Evolutionary conservation across 2,329 filamentous ascomycete species (phyloP).

Genomic region (Aspergillus sclerotialis): DNA sequence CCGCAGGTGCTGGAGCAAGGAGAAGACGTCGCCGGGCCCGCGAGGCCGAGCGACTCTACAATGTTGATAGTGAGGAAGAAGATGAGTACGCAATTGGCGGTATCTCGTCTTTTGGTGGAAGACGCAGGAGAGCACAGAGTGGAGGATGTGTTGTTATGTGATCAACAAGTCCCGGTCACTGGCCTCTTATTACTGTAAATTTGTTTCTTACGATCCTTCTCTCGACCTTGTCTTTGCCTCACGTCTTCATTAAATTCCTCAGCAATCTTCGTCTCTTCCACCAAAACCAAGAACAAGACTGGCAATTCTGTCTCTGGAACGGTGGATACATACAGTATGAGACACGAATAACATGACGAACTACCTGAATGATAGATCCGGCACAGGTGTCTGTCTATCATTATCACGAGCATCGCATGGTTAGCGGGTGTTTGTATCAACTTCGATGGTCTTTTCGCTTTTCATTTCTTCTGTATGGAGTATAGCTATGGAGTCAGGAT

Average conservation of each 20-base stretch:
- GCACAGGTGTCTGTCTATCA: no score
- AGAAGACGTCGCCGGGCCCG: slow-evolving; percentile 69
- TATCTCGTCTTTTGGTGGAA: slow-evolving; percentile 36
- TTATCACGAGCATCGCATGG: no score
- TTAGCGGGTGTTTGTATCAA: no score
- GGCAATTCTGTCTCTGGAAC: no score
- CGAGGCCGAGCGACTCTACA: slow-evolving; percentile 73
- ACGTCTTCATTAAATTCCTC: background rate
- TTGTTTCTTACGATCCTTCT: slow-evolving; percentile 4
- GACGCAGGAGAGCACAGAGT: slow-evolving; percentile 58
- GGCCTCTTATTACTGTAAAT: background rate
- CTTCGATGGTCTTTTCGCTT: no score
- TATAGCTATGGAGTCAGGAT: no score
- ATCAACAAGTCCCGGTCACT: slow-evolving; percentile 15
- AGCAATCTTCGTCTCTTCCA: no score
- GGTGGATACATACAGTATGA: no score
- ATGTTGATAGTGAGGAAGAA: slow-evolving; percentile 69
- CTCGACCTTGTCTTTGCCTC: slow-evolving; percentile 9
- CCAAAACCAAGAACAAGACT: no score
- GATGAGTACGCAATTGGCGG: slow-evolving; percentile 28
- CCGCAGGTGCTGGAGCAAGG: slow-evolving; percentile 52
- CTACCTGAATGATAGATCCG: no score
- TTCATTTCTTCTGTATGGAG: no score
- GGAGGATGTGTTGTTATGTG: slow-evolving; percentile 61
- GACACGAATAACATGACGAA: no score